Evolutionary conservation across 208 protist genomes (phyloP), one percentile per base, ranked within the genome.

Genomic region (Crithidia thermophila): DNA sequence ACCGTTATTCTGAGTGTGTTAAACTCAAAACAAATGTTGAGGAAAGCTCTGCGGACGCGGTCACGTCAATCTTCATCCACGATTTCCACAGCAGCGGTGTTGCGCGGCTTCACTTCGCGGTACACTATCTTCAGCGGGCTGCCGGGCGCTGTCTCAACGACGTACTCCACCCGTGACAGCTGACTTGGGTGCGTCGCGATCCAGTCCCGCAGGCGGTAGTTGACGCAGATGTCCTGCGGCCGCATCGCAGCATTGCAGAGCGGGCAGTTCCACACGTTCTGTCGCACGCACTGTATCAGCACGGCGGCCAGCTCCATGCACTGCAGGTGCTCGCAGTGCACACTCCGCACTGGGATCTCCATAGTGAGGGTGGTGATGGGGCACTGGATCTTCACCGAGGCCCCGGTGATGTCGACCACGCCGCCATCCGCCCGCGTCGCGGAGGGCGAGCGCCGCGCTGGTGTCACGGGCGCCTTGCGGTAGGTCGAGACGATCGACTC

Each of bases 231-330:
- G 8, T 83, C 83, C 28, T 74, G 28, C 1, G 87, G 90, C 37
- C 46, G 67, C 58, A 86, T 90, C 13, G 82, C 73, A 11, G 78
- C 75, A 47, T 61, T 70, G 67, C 90, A 95, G 13, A 95, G 56
- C 14, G 90, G 86, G 57, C 90, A 95, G 75, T 95, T 95, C 87
- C 90, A 95, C 7, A 93, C 69, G 72, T 93, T 87, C 18, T 72
- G 77, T 21, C 79, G 79, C n/a, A 53, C 39, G 47, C 85, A 95
- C 20, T 87, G 81, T 1, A 75, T 57, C 23, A 95, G 64, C 18
- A 93, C 47, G 20, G 87, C 69, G 14, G 63, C 55, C 25, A 95
- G 63, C 55, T 95, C 90, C 71, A 93, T 77, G 72, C 90, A 95
- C 62, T 95, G 90, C 53, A 87, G 65, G 52, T 95, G 90, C 57